Evolutionary conservation across 768 basidiomycete species (phyloP).

Genomic region (Mycena polygramma): DNA sequence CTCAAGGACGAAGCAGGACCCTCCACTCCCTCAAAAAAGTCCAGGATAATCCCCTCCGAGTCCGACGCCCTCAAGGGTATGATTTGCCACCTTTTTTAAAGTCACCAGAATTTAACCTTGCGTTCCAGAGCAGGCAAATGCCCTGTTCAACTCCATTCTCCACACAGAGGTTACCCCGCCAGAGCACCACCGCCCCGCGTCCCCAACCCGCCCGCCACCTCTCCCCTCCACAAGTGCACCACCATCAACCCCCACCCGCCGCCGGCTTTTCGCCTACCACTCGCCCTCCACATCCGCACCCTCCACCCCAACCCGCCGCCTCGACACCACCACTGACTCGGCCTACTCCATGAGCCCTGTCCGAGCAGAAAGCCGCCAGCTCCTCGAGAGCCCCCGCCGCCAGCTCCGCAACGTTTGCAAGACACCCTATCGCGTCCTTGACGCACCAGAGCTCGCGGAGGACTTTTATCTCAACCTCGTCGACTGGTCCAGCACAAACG

Average conservation of each 20-base stretch:
- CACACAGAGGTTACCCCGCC: conserved; percentile 84
- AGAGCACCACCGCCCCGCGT: conserved; percentile 71
- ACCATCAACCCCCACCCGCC: conserved; percentile 65
- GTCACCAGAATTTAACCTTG: conserved; percentile 1
- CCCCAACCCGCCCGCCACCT: conserved; percentile 66
- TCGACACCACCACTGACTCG: conserved; percentile 90
- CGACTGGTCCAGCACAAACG: conserved; percentile 96
- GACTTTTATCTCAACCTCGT: conserved; percentile 99
- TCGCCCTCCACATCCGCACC: conserved; percentile 70
- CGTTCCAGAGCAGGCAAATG: conserved; percentile 82
- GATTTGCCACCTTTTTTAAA: conserved; percentile 38
- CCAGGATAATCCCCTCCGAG: conserved; percentile 74
- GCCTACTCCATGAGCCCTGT: conserved; percentile 94
- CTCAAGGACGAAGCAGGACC: conserved; percentile 71
- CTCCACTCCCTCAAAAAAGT: conserved; percentile 70
- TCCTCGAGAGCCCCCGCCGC: conserved; percentile 88
- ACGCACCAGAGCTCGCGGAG: conserved; percentile 97
- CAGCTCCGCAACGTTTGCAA: conserved; percentile 88
- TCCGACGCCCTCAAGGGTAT: conserved; percentile 83
- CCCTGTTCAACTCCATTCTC: conserved; percentile 82
- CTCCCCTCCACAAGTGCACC: conserved; percentile 56
- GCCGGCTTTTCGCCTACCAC: conserved; percentile 78
- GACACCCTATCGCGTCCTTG: conserved; percentile 96
- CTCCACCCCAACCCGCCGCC: conserved; percentile 61
- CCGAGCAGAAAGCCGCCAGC: conserved; percentile 81